These are phyloP conservation scores for Chenopodium suecicum DNA, from an alignment of 148 eudicot genomes.

Conservation along the genomic window DNA sequence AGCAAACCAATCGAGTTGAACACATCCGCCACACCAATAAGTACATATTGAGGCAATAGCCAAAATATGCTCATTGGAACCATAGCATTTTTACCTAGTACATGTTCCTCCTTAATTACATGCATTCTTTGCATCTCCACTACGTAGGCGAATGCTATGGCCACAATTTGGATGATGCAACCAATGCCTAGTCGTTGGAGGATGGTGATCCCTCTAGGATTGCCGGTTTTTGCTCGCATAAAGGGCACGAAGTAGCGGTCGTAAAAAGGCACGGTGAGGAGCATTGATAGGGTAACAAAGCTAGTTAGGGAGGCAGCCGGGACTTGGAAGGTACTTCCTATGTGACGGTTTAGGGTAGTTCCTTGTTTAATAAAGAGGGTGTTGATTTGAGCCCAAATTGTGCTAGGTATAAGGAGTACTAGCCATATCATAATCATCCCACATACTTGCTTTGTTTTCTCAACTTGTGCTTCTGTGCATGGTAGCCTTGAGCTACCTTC, in stretches of 20 bases:
- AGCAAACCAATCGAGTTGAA: conserved; percentile 74
- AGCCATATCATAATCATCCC: conserved; percentile 82
- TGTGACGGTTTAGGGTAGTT: conserved; percentile 65
- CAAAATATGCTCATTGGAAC: conserved; percentile 75
- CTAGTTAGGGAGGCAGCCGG: conserved; percentile 85
- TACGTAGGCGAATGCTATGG: conserved; percentile 55
- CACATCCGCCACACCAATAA: conserved; percentile 84
- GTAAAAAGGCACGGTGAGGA: conserved; percentile 60
- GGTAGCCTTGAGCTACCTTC: conserved; percentile 41
- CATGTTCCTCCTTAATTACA: conserved; percentile 37
- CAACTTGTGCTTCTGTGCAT: conserved; percentile 81
- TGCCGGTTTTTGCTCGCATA: conserved; percentile 51
- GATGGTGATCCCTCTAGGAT: conserved; percentile 78
- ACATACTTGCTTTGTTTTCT: conserved; percentile 65
- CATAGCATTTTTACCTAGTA: conserved; percentile 31
- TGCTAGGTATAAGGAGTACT: conserved; percentile 73
- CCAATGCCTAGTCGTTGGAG: conserved; percentile 77
- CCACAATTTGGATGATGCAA: conserved; percentile 63
- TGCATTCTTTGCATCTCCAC: conserved; percentile 66
- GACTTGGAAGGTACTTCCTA: conserved; percentile 48
- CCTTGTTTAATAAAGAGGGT: conserved; percentile 91
- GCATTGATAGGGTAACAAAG: conserved; percentile 78
- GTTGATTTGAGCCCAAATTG: conserved; percentile 88
- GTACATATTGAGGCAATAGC: conserved; percentile 74
- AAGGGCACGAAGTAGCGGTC: conserved; percentile 79